These are phyloP conservation scores for Seiridium unicorne DNA, from an alignment of 2,329 filamentous ascomycete species.

Conservation along the genomic window DNA sequence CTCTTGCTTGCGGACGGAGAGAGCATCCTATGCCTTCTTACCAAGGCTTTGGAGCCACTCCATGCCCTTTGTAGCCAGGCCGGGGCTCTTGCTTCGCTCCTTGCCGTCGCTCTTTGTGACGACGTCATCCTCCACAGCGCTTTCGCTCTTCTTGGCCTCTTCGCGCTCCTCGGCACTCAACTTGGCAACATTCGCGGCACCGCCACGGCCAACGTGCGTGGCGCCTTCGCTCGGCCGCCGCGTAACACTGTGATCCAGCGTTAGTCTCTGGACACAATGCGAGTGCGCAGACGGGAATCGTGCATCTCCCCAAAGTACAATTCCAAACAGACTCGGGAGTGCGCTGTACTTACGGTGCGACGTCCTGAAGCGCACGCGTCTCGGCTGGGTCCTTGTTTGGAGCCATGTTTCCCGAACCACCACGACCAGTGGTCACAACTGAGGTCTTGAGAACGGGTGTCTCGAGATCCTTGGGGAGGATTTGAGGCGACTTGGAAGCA, in stretches of 20 bases:
- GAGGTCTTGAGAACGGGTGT: constrained; percentile 81
- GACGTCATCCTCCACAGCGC: constrained; percentile 5
- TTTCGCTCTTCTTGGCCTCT: constrained; percentile 56
- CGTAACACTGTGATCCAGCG: constrained; percentile 1
- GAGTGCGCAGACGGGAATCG: neutral
- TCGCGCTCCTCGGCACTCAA: constrained; percentile 41
- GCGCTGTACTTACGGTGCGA: constrained; percentile 59
- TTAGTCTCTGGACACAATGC: neutral
- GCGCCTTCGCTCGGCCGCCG: constrained; percentile 57
- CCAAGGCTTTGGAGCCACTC: constrained; percentile 41
- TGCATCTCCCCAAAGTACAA: neutral
- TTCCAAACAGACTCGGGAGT: neutral
- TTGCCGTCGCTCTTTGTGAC: constrained; percentile 19
- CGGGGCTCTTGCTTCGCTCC: constrained; percentile 18
- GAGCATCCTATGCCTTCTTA: constrained; percentile 39
- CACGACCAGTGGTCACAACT: constrained; percentile 87
- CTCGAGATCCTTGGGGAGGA: constrained; percentile 64
- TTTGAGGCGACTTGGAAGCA: constrained; percentile 41
- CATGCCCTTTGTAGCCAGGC: constrained; percentile 43
- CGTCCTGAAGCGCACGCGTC: constrained; percentile 80
- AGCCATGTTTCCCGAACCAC: constrained; percentile 86
- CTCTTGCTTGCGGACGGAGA: constrained; percentile 5
- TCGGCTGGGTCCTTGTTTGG: constrained; percentile 67
- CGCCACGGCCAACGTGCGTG: constrained; percentile 70
- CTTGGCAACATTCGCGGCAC: constrained; percentile 69